Evolutionary conservation across 345 rosid species (phyloP), one percentile per base, ranked within the genome.

Genomic region (Clausena lansium): DNA sequence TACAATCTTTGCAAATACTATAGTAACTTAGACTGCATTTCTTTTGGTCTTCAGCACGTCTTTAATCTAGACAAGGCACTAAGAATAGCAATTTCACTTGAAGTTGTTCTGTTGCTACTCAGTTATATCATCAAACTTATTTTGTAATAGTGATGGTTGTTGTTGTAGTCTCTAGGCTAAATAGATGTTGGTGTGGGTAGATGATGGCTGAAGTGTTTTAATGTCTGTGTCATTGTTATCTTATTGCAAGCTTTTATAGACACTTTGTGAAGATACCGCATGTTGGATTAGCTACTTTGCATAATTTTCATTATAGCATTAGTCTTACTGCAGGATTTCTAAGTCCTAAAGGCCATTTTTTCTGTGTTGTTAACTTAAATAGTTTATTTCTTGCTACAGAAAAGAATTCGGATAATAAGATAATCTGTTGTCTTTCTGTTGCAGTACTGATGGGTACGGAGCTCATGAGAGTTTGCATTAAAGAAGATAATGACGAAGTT

Each of bases 401-500:
- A 24, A n/a, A 11, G 20, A 19, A 5, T 67, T 8, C 35, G 27
- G 50, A 62, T 50, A 73, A 78, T 28, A 81, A 75, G 73, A 63
- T 76, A 36, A 33, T 82, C 50, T n/a, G 22, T 62, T 60, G 32
- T 77, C 72, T 61, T 73, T 71, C 59, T 68, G 47, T 59, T 35
- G 57, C 82, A 88, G 88, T 75, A 78, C 36, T 76, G 70, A 97
- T 97, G 98, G 98, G 93, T 76, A 97, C 98, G 62, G 97, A 93
- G 63, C 91, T 97, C 74, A 83, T 91, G 91, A 90, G 98, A 85
- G 86, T 91, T 72, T 83, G 89, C 82, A 84, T 87, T 69, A 91
- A 94, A 87, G 97, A 92, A 81, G 98, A 97, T 68, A 94, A 84
- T 70, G 98, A 93, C 36, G 98, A 94, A 14, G 74, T 94, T 79